Percentiles rank a stretch among this genome's conserved stretches.
Evolutionary conservation across 2,329 filamentous ascomycete species (phyloP).

Genomic region (Coniella vitis): DNA sequence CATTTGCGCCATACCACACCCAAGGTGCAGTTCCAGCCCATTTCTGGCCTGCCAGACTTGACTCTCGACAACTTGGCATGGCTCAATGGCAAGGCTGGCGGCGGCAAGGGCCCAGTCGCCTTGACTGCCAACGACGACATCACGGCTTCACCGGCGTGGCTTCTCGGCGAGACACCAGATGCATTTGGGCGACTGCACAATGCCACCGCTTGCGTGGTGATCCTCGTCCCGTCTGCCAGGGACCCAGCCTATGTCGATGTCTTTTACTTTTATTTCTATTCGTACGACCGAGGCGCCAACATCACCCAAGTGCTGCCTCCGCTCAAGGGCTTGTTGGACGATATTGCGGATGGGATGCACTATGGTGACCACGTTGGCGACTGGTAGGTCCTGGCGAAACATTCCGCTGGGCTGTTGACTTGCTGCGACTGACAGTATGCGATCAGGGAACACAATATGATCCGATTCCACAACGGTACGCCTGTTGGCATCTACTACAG

Average conservation of each 20-base stretch:
- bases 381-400: slow-evolving; percentile 15
- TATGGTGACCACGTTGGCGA: slow-evolving; percentile 24
- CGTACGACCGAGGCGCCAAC: slow-evolving; percentile 26
- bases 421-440: background rate
- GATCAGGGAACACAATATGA: slow-evolving; percentile 27
- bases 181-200: slow-evolving; percentile 18
- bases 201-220: slow-evolving; percentile 25
- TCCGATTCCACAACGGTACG: slow-evolving; percentile 20
- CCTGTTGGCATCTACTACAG: slow-evolving; percentile 16
- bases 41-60: slow-evolving; percentile 18
- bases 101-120: slow-evolving; percentile 17
- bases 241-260: slow-evolving; percentile 23
- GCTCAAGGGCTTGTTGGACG: slow-evolving; percentile 20
- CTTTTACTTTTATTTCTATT: slow-evolving; percentile 31
- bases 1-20: slow-evolving; percentile 26
- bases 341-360: slow-evolving; percentile 5
- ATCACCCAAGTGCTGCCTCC: slow-evolving; percentile 27
- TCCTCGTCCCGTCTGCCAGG: slow-evolving; percentile 23
- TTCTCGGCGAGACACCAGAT: slow-evolving; percentile 23
- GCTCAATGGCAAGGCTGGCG: slow-evolving; percentile 18
- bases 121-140: slow-evolving; percentile 25
- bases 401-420: background rate
- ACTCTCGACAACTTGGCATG: slow-evolving; percentile 23
- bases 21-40: slow-evolving; percentile 12
- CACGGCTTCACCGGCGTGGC: slow-evolving; percentile 22